Percentiles rank a stretch among this genome's conserved stretches.
Conservation (phyloP, 176 grass and related monocot species). For the Olyra latifolia region DNA sequence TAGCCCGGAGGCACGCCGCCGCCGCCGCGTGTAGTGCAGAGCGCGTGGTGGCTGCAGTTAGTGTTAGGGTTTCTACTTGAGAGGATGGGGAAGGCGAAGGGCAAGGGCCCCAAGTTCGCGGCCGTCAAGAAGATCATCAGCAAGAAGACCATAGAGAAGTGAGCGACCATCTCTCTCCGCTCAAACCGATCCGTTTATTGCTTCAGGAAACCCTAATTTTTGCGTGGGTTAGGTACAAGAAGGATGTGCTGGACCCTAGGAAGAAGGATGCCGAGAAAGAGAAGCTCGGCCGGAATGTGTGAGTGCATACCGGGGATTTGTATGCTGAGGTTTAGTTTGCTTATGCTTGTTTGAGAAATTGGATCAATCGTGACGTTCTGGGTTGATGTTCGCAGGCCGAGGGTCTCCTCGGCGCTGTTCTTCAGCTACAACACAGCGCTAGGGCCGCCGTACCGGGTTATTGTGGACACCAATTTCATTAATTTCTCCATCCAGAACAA, state of each 20-base stretch:
- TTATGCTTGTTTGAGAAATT: neutral
- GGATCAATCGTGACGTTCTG: neutral
- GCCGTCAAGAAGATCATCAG: conserved; percentile 77
- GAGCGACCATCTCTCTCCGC: neutral
- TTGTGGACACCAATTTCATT: conserved; percentile 97
- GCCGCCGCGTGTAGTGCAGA: neutral
- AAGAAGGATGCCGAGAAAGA: conserved; percentile 68
- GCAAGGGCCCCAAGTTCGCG: conserved; percentile 65
- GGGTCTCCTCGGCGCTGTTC: conserved; percentile 67
- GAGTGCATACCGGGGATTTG: conserved; percentile 2
- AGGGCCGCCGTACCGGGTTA: conserved; percentile 83
- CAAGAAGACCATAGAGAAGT: conserved; percentile 84
- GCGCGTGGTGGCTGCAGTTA: neutral
- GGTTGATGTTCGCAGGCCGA: conserved; percentile 42
- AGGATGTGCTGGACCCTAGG: conserved; percentile 76
- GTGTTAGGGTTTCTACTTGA: neutral
- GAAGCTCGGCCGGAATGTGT: conserved; percentile 89
- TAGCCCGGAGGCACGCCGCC: neutral
- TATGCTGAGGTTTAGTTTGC: neutral
- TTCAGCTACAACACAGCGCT: conserved; percentile 95
- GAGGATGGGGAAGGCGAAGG: conserved; percentile 77
- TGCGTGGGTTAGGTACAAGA: conserved; percentile 45
- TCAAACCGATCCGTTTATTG: neutral
- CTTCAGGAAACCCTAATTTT: neutral
- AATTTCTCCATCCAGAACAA: conserved; percentile 99